Conservation (phyloP, 768 basidiomycete species). For the Suillus discolor region DNA sequence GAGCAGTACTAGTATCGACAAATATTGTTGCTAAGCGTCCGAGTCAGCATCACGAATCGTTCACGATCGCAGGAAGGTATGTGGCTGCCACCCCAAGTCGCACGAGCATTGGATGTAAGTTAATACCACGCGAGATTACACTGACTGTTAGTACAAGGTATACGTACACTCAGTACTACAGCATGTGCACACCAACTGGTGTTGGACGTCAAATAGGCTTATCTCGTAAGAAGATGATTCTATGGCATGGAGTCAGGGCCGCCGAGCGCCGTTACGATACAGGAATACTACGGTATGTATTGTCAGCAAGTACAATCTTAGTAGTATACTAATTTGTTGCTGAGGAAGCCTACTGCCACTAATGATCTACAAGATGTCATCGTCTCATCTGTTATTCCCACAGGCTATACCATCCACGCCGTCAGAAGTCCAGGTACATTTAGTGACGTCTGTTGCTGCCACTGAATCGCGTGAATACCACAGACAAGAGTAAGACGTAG, state of each 20-base stretch:
- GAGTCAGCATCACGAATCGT: neutral
- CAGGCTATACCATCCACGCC: neutral
- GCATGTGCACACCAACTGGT: neutral
- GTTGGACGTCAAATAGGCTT: neutral
- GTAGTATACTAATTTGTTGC: neutral
- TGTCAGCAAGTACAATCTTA: neutral
- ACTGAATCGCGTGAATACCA: neutral
- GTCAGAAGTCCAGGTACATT: fast-evolving
- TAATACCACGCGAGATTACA: too few species aligned
- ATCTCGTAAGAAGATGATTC: neutral
- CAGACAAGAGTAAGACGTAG: neutral
- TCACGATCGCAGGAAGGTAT: neutral
- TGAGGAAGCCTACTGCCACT: neutral
- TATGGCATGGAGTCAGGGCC: neutral
- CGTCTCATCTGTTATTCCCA: neutral
- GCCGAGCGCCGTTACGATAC: neutral
- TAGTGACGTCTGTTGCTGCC: neutral
- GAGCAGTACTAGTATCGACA: neutral
- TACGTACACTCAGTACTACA: neutral
- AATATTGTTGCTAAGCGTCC: neutral
- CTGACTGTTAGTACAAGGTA: too few species aligned
- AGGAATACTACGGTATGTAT: neutral
- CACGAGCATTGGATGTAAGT: too few species aligned
- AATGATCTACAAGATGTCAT: neutral
- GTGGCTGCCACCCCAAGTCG: neutral